Evolutionary conservation across 2,329 filamentous ascomycete species (phyloP).

Genomic region (Tolypocladium sp.): DNA sequence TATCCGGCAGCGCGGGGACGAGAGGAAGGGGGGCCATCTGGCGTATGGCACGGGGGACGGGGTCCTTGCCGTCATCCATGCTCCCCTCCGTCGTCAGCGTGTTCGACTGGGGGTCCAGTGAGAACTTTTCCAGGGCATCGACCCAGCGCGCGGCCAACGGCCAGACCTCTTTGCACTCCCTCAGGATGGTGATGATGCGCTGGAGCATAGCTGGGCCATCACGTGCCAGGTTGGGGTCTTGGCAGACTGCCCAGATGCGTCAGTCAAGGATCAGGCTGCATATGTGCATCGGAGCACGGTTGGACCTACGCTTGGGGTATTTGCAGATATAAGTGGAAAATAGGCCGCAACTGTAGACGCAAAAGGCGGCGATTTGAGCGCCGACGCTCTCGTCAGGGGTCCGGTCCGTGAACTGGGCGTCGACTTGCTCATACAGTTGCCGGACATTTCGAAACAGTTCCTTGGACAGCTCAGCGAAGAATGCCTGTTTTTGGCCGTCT

Average conservation of each 20-base stretch:
- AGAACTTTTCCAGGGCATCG: constrained; percentile 38
- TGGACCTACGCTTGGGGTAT: constrained; percentile 35
- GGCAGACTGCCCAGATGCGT: constrained; percentile 26
- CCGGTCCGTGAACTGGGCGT: constrained; percentile 38
- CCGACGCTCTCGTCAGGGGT: constrained; percentile 38
- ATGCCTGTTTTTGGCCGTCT: constrained; percentile 24
- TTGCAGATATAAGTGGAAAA: constrained; percentile 43
- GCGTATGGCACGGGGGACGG: constrained; percentile 15
- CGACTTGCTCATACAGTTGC: constrained; percentile 38
- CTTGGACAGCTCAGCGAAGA: constrained; percentile 33
- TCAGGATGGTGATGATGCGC: constrained; percentile 33
- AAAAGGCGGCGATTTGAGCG: constrained; percentile 45
- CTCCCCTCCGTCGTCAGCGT: constrained; percentile 31
- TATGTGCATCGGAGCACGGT: background rate
- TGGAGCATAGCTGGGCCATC: constrained; percentile 37
- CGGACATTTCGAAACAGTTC: constrained; percentile 41
- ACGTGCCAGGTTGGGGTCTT: constrained; percentile 26
- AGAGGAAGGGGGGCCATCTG: constrained; percentile 7
- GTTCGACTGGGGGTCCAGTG: constrained; percentile 30
- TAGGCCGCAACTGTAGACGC: constrained; percentile 45
- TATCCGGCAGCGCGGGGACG: constrained; percentile 6
- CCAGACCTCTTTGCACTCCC: constrained; percentile 41
- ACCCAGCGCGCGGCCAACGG: constrained; percentile 43
- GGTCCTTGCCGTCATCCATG: constrained; percentile 39
- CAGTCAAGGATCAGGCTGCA: background rate